These are phyloP conservation scores for Serendipita vermifera DNA, from an alignment of 768 basidiomycete genomes.

Conservation along the genomic window DNA sequence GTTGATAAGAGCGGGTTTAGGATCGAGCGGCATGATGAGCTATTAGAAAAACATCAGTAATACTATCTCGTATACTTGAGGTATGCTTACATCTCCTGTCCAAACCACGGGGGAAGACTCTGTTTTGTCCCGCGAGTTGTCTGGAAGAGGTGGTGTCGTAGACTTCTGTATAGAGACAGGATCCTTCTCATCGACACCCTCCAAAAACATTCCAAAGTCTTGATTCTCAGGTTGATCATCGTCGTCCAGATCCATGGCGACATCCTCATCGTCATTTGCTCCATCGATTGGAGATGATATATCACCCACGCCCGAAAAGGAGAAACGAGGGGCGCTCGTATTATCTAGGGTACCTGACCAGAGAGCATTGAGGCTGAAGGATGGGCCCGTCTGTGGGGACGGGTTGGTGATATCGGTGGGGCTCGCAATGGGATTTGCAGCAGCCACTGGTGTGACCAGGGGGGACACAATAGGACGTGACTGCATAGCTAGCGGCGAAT, in stretches of 20 bases:
- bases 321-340: too few relatives aligned
- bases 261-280: conserved; percentile 22
- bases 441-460: conserved; percentile 24
- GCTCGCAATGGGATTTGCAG: conserved; percentile 18
- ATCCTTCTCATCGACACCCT: conserved; percentile 39
- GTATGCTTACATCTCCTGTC: conserved; percentile 53
- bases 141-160: conserved; percentile 10
- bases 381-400: conserved; percentile 25
- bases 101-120: conserved; percentile 52
- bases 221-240: conserved; percentile 47
- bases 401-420: conserved; percentile 19
- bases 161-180: neutral
- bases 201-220: conserved; percentile 76
- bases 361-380: conserved; percentile 60
- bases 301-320: neutral
- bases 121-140: conserved; percentile 34
- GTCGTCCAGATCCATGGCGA: conserved; percentile 29
- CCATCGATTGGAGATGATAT: neutral
- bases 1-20: conserved; percentile 33
- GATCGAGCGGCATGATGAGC: conserved; percentile 73
- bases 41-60: conserved; percentile 21
- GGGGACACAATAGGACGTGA: conserved; percentile 16
- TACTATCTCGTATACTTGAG: neutral
- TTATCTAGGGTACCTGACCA: conserved; percentile 57
- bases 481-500: neutral